A percentile compares a stretch with the other conserved stretches of the same genome.
phyloP scores from a whole-genome alignment of 805 yeast species.

The Spathaspora arborariae region DNA sequence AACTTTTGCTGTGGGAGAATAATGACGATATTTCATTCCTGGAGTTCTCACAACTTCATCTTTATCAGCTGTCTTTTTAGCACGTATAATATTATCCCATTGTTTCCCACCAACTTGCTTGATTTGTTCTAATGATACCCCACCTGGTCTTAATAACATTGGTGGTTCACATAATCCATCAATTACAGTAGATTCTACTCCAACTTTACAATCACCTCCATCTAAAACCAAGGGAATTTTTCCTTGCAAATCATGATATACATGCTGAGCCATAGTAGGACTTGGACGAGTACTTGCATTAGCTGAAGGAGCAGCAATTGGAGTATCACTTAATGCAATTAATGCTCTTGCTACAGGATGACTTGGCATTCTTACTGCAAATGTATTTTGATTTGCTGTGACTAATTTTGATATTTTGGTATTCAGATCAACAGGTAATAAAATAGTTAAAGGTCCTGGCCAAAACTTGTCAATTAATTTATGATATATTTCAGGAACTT shows the following conservation, averaged over 20 bases:
- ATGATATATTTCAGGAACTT: conserved; percentile 66
- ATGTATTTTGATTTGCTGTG: conserved; percentile 84
- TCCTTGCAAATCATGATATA: conserved; percentile 72
- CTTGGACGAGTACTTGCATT: conserved; percentile 95
- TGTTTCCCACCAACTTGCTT: conserved; percentile 56
- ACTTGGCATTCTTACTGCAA: conserved; percentile 86
- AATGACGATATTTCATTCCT: conserved; percentile 96
- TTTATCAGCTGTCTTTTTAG: conserved; percentile 61
- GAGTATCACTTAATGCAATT: conserved; percentile 78
- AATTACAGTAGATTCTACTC: conserved; percentile 91
- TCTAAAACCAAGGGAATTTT: conserved; percentile 82
- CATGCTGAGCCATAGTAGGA: conserved; percentile 87
- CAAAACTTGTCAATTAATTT: conserved; percentile 68
- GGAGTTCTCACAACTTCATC: conserved; percentile 82
- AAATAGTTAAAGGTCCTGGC: conserved; percentile 95
- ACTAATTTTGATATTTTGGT: conserved; percentile 66
- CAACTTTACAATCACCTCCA: conserved; percentile 86
- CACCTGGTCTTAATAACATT: conserved; percentile 89
- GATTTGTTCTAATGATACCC: conserved; percentile 78
- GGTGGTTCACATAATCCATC: conserved; percentile 89
- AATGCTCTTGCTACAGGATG: conserved; percentile 89
- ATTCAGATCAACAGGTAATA: conserved; percentile 55
- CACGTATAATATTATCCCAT: conserved; percentile 65
- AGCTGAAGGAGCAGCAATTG: conserved; percentile 97
- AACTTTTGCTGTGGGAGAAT: conserved; percentile 87